Percentiles rank a stretch among this genome's conserved stretches.
These are phyloP conservation scores for Clarireedia monteithiana DNA, from an alignment of 2,329 filamentous ascomycete species.

Conservation along the genomic window DNA sequence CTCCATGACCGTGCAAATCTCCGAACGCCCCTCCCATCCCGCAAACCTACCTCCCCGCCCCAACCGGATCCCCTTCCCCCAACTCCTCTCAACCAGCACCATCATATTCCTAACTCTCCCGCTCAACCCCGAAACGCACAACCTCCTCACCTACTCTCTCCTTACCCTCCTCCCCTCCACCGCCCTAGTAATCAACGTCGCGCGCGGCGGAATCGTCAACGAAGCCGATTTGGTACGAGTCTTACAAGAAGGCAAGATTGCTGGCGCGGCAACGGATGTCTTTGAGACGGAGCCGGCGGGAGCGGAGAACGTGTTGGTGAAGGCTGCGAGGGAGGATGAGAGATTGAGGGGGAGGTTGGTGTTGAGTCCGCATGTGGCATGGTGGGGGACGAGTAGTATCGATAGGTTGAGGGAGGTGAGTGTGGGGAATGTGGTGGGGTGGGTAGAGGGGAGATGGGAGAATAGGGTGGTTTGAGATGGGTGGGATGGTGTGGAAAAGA, in stretches of 20 bases:
- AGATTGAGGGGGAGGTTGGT: constrained; percentile 39
- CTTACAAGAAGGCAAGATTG: constrained; percentile 22
- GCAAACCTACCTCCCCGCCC: background rate
- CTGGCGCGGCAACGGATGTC: constrained; percentile 28
- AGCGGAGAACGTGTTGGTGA: constrained; percentile 33
- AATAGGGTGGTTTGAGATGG: constrained; percentile 13
- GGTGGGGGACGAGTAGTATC: constrained; percentile 41
- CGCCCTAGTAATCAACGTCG: constrained; percentile 26
- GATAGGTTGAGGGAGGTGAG: constrained; percentile 37
- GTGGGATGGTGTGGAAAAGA: background rate
- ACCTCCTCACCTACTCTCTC: constrained; percentile 21
- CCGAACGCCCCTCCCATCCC: constrained; percentile 9
- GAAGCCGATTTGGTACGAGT: constrained; percentile 26
- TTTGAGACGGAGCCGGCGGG: constrained; percentile 26
- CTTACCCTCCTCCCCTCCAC: constrained; percentile 19
- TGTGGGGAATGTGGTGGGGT: constrained; percentile 40
- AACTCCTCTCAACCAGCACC: constrained; percentile 14
- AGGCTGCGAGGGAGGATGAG: constrained; percentile 10
- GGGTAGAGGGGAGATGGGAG: constrained; percentile 27
- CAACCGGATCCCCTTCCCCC: constrained; percentile 16
- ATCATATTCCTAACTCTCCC: constrained; percentile 19
- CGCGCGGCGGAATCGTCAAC: constrained; percentile 27
- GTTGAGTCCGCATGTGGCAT: constrained; percentile 45
- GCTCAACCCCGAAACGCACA: constrained; percentile 18
- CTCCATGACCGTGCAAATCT: constrained; percentile 18